A percentile compares a stretch with the other conserved stretches of the same genome.
Conservation (phyloP, 73 alveolate genomes). For the Stentor coeruleus region DNA sequence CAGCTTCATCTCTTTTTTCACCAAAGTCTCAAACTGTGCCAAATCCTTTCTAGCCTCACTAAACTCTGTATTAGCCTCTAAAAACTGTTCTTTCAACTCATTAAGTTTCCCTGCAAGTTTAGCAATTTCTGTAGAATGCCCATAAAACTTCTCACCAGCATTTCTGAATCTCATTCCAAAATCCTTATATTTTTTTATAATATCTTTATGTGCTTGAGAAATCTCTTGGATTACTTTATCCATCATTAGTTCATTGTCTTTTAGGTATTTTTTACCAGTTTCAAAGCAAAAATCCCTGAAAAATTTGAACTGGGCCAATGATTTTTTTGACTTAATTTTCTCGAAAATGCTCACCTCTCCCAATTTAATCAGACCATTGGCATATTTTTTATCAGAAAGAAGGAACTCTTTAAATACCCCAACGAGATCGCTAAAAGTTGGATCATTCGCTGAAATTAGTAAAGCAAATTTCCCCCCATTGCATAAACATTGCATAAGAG, state of each 20-base stretch:
- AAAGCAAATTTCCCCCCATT: not conserved
- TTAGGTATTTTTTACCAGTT: not conserved
- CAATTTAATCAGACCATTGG: not conserved
- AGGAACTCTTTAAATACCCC: not conserved
- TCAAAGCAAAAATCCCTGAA: not conserved
- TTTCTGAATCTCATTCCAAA: not conserved
- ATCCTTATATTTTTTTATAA: not conserved
- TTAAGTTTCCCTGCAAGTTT: not conserved
- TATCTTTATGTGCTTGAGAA: not conserved
- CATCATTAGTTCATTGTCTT: not conserved
- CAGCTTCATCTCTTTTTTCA: conserved; percentile 24
- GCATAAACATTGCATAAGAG: not conserved
- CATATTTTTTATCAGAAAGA: not conserved
- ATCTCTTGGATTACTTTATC: not conserved
- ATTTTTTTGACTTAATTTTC: not conserved
- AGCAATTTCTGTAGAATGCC: not conserved
- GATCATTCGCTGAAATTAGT: not conserved
- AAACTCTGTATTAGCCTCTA: not conserved
- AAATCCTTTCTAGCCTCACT: not conserved
- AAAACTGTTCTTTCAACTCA: no score
- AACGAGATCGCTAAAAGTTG: not conserved
- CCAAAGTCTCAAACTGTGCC: not conserved
- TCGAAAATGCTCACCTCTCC: not conserved
- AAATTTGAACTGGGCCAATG: not conserved
- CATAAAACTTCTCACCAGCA: not conserved